Evolutionary conservation across 129 eudicot genomes (phyloP).

Genomic region (Scalesia atractyloides): DNA sequence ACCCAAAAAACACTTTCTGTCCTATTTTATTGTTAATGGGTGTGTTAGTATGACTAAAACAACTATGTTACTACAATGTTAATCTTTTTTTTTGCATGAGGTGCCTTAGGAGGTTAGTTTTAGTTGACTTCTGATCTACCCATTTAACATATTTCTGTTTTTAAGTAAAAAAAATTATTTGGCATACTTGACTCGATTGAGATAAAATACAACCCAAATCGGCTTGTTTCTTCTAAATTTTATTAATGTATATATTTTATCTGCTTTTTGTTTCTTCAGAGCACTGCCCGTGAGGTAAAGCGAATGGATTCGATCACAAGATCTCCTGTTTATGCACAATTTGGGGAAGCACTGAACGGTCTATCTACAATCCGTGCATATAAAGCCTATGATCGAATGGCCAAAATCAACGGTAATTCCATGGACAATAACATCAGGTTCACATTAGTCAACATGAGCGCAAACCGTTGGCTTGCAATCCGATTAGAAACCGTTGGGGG

Average conservation of each 20-base stretch:
- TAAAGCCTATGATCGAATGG: conserved; percentile 89
- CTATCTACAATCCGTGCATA: conserved; percentile 91
- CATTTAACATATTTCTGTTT: background rate
- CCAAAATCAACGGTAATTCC: conserved; percentile 75
- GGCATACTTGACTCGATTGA: background rate
- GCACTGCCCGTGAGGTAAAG: conserved; percentile 96
- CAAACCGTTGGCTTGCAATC: conserved; percentile 93
- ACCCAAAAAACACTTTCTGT: conserved; percentile 3
- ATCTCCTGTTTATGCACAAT: conserved; percentile 98
- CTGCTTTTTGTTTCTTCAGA: conserved; percentile 42
- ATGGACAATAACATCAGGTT: conserved; percentile 93
- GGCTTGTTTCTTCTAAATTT: background rate
- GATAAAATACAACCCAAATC: background rate
- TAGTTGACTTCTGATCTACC: background rate
- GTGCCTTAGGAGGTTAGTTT: background rate
- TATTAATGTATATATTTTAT: background rate
- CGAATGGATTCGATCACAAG: conserved; percentile 85
- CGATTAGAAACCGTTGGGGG: conserved; percentile 90
- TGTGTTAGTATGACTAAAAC: background rate
- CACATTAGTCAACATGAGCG: conserved; percentile 81
- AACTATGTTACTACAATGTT: background rate
- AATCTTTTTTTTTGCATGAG: background rate
- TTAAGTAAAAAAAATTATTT: background rate
- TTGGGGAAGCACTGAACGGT: conserved; percentile 96
- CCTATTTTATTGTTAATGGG: background rate